These are phyloP conservation scores for Clarireedia homoeocarpa DNA, from an alignment of 2,329 filamentous ascomycete species.

Conservation along the genomic window DNA sequence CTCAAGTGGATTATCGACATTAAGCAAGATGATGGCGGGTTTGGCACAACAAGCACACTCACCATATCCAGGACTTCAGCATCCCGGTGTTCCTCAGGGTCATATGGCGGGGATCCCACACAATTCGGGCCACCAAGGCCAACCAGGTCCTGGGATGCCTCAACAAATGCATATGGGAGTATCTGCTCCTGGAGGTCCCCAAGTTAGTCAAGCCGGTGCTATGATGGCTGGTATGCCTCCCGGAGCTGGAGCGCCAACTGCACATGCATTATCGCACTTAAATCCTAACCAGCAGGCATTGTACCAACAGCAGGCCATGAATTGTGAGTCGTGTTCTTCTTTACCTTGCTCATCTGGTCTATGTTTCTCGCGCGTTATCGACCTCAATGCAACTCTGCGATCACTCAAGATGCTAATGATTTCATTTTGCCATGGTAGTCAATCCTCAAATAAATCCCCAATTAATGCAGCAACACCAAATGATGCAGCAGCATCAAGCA, in stretches of 20 bases:
- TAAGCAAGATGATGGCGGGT: conserved; percentile 60
- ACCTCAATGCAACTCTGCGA: no score
- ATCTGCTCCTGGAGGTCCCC: conserved; percentile 59
- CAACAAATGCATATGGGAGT: conserved; percentile 70
- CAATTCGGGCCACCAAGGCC: conserved; percentile 61
- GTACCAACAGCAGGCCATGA: conserved; percentile 21
- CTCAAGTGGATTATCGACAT: conserved; percentile 40
- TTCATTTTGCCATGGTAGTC: not conserved
- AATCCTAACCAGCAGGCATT: conserved; percentile 41
- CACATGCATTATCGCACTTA: conserved; percentile 65
- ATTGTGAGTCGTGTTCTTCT: conserved; percentile 22
- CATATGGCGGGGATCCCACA: conserved; percentile 46
- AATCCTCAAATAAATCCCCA: conserved; percentile 32
- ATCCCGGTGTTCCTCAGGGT: conserved; percentile 57
- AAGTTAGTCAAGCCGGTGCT: conserved; percentile 60
- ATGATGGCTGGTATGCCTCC: conserved; percentile 74
- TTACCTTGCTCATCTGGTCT: not conserved
- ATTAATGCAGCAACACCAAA: conserved; percentile 36
- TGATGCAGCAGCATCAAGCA: conserved; percentile 21
- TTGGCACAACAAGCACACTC: conserved; percentile 58
- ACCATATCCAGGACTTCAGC: conserved; percentile 67
- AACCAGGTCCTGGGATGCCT: conserved; percentile 51
- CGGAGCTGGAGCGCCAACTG: conserved; percentile 47
- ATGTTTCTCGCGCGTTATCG: conserved; percentile 8
- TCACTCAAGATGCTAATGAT: no score